phyloP scores from a whole-genome alignment of 495 filamentous ascomycete genomes.

The Pseudoneurospora amorphoporcata region DNA sequence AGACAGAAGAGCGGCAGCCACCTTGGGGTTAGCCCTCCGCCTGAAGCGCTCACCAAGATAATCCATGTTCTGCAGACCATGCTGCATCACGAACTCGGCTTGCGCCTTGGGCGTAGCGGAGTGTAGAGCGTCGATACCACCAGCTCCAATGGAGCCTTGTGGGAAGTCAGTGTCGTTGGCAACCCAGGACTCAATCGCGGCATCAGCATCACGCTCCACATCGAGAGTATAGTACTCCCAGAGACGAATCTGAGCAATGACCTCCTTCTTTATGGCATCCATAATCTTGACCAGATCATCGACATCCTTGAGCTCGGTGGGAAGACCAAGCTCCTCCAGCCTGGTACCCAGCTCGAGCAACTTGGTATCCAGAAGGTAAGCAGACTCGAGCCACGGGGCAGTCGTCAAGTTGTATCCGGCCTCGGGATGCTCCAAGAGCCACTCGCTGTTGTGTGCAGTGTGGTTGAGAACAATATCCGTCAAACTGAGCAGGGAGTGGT shows the following conservation, averaged over 20 bases:
- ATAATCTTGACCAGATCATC: conserved; percentile 78
- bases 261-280: conserved; percentile 70
- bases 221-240: conserved; percentile 93
- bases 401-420: conserved; percentile 91
- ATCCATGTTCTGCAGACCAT: conserved; percentile 58
- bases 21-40: conserved; percentile 52
- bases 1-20: conserved; percentile 60
- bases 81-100: conserved; percentile 39
- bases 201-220: conserved; percentile 59
- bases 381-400: conserved; percentile 85
- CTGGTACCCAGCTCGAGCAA: conserved; percentile 67
- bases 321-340: conserved; percentile 56
- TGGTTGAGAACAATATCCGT: conserved; percentile 99
- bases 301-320: conserved; percentile 55
- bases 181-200: conserved; percentile 62
- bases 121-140: conserved; percentile 36
- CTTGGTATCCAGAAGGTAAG: conserved; percentile 76
- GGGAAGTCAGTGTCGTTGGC: conserved; percentile 40
- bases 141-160: conserved; percentile 30
- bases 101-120: conserved; percentile 32
- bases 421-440: conserved; percentile 91
- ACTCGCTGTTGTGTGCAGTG: conserved; percentile 89
- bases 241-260: conserved; percentile 62
- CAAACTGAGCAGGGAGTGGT: conserved; percentile 75
- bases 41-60: conserved; percentile 69